These are phyloP conservation scores for Fusarium robinianum DNA, from an alignment of 2,329 filamentous ascomycete genomes.

Conservation along the genomic window DNA sequence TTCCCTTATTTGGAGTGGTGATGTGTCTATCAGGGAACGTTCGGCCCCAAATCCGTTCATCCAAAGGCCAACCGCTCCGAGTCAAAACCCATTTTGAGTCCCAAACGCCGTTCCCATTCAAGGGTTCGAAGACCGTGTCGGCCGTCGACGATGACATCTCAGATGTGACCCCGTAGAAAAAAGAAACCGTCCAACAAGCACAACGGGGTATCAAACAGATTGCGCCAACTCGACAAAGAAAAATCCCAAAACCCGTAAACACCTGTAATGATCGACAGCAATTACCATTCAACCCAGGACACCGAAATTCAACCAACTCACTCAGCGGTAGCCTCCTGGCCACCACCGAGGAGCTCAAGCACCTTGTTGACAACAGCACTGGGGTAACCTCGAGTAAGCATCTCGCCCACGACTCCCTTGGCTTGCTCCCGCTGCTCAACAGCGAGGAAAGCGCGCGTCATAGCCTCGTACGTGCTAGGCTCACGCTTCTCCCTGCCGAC, in stretches of 20 bases:
- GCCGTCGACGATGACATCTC: constrained; percentile 24
- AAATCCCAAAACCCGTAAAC: constrained; percentile 26
- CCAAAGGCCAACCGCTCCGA: constrained; percentile 32
- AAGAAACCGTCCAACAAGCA: constrained; percentile 28
- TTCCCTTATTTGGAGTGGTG: constrained; percentile 51
- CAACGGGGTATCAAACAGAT: constrained; percentile 41
- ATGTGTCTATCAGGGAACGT: constrained; percentile 50
- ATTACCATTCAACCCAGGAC: constrained; percentile 2
- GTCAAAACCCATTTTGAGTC: constrained; percentile 32
- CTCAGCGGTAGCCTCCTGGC: constrained; percentile 45
- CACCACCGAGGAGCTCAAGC: constrained; percentile 77
- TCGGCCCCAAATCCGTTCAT: constrained; percentile 33
- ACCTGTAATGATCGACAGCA: constrained; percentile 2
- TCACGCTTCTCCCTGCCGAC: constrained; percentile 81
- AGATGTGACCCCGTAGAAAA: constrained; percentile 30
- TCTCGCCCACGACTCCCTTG: constrained; percentile 81
- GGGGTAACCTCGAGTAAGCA: constrained; percentile 88
- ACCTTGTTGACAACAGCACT: constrained; percentile 92
- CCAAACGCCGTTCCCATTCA: constrained; percentile 38
- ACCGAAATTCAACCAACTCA: constrained; percentile 20
- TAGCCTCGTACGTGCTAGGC: constrained; percentile 97
- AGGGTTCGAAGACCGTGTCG: constrained; percentile 24
- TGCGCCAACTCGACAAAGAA: constrained; percentile 33
- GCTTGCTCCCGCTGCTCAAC: constrained; percentile 79
- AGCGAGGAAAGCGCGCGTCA: constrained; percentile 91